Conservation (phyloP, 176 grass and related monocot species). For the Cymbopogon citratus region DNA sequence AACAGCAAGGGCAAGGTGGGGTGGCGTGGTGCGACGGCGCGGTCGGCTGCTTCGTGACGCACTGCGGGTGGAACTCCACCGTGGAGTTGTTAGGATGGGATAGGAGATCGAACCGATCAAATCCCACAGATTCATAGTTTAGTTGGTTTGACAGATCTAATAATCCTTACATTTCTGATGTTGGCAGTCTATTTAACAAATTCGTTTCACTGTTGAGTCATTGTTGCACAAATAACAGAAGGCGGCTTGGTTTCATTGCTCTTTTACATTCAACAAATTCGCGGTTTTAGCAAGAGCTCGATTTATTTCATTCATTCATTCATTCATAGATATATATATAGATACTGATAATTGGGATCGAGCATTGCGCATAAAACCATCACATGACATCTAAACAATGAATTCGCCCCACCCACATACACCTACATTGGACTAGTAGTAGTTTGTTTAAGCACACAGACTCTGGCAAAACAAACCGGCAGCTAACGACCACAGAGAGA, state of each 20-base stretch:
- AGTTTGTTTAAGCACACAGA: not conserved
- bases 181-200: no score
- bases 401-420: not conserved
- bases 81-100: no score
- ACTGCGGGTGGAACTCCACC: constrained; percentile 67
- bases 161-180: no score
- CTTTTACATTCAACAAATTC: no score
- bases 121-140: no score
- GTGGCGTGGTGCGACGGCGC: no score
- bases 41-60: constrained; percentile 64
- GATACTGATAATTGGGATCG: not conserved
- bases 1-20: no score
- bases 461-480: not conserved
- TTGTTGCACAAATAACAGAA: no score
- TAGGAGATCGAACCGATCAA: no score
- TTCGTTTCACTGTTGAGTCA: no score
- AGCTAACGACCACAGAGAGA: not conserved
- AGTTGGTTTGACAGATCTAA: no score
- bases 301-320: not conserved
- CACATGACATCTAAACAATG: not conserved
- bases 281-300: not conserved
- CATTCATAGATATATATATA: not conserved
- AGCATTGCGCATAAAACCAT: not conserved
- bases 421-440: not conserved
- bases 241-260: no score